phyloP scores from a whole-genome alignment of 805 yeast species.

The Saturnispora silvae region DNA sequence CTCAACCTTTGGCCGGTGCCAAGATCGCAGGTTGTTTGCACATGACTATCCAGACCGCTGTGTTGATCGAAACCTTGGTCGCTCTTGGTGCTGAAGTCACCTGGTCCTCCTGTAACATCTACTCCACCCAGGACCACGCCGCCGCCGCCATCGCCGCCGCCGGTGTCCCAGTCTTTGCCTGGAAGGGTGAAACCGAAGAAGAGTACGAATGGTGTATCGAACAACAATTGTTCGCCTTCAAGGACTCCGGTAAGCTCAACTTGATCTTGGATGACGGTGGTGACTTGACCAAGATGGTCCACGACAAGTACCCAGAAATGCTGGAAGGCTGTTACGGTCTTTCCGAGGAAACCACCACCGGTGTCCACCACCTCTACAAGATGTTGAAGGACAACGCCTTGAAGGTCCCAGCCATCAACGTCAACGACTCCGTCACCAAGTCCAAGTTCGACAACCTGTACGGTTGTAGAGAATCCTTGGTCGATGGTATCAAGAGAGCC shows the following conservation, averaged over 20 bases:
- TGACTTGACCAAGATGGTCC: slow-evolving; percentile 92
- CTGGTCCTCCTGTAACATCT: slow-evolving; percentile 98
- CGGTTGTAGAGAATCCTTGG: slow-evolving; percentile 98
- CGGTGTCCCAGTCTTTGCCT: slow-evolving; percentile 98
- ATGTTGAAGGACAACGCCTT: slow-evolving; percentile 79
- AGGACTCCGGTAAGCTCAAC: slow-evolving; percentile 90
- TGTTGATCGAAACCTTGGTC: slow-evolving; percentile 90
- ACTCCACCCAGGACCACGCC: slow-evolving; percentile 99
- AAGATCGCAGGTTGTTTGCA: slow-evolving; percentile 98
- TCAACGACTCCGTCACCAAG: slow-evolving; percentile 97
- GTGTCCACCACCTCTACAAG: slow-evolving; percentile 98
- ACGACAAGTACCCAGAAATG: slow-evolving; percentile 97
- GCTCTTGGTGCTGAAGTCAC: slow-evolving; percentile 99
- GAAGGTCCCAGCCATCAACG: slow-evolving; percentile 99
- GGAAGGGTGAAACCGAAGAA: slow-evolving; percentile 99
- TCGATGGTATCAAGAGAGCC: slow-evolving; percentile 99
- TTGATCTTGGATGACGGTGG: slow-evolving; percentile 99
- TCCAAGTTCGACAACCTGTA: slow-evolving; percentile 98
- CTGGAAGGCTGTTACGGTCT: slow-evolving; percentile 90
- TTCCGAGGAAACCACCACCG: slow-evolving; percentile 99
- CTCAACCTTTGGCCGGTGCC: slow-evolving; percentile 96
- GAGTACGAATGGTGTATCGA: slow-evolving; percentile 99
- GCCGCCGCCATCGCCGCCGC: slow-evolving; percentile 99
- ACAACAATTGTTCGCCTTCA: slow-evolving; percentile 97
- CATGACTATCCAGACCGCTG: slow-evolving; percentile 99